Evolutionary conservation across 352 stramenopile genomes (phyloP).

Genomic region (Globisporangium recalcitrans): DNA sequence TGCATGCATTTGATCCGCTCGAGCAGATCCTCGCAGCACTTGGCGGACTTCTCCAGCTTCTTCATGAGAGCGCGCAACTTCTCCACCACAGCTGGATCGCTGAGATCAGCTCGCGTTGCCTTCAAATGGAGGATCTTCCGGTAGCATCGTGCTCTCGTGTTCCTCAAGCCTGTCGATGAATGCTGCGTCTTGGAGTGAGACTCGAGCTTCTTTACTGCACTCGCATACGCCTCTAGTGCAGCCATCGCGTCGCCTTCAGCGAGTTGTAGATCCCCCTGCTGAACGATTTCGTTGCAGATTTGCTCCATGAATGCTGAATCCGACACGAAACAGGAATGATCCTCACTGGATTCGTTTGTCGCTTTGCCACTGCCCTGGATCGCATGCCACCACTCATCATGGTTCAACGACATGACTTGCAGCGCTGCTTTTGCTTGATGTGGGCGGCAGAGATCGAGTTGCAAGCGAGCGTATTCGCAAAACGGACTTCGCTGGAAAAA

Average conservation of each 20-base stretch:
- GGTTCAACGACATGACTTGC: slow-evolving; percentile 25
- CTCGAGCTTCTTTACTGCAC: slow-evolving; percentile 10
- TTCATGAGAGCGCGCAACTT: slow-evolving; percentile 36
- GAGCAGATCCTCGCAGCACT: slow-evolving; percentile 31
- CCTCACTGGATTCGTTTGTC: background rate
- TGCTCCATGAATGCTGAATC: slow-evolving; percentile 34
- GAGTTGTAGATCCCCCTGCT: slow-evolving; percentile 29
- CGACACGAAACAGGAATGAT: slow-evolving; percentile 14
- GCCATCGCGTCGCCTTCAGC: slow-evolving; percentile 19
- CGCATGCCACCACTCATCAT: background rate
- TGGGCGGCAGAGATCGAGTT: slow-evolving; percentile 41
- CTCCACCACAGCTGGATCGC: slow-evolving; percentile 23
- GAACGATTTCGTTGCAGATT: slow-evolving; percentile 42
- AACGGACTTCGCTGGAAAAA: slow-evolving; percentile 56
- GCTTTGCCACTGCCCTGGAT: background rate
- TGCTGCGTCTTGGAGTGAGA: background rate
- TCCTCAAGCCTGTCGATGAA: slow-evolving; percentile 7
- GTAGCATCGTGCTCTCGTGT: slow-evolving; percentile 34
- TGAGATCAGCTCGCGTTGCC: slow-evolving; percentile 19
- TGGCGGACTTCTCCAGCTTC: slow-evolving; percentile 37
- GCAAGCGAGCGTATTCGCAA: slow-evolving; percentile 58
- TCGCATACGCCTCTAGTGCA: slow-evolving; percentile 19
- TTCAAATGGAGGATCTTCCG: slow-evolving; percentile 43
- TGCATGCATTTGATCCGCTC: slow-evolving; percentile 48
- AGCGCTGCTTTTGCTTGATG: slow-evolving; percentile 46